Conservation (phyloP, 2,329 filamentous ascomycete genomes). For the Elsinoe arachidis region DNA sequence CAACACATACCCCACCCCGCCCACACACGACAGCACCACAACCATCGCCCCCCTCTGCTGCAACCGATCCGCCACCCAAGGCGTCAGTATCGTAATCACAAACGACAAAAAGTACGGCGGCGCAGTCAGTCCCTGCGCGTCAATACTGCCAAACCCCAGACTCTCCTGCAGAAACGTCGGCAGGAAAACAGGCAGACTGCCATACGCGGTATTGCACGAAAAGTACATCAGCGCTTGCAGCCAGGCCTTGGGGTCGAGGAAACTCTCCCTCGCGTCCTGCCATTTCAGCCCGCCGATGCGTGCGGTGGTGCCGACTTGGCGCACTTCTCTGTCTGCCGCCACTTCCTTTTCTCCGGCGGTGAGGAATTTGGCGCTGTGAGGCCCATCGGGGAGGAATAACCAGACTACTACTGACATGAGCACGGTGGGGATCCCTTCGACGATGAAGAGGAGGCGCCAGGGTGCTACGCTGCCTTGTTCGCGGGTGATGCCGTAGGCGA, state of each 20-base stretch:
- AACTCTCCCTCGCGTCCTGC: slow-evolving; percentile 39
- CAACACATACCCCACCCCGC: slow-evolving; percentile 55
- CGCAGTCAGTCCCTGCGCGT: slow-evolving; percentile 63
- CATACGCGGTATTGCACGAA: slow-evolving; percentile 56
- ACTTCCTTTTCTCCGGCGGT: slow-evolving; percentile 50
- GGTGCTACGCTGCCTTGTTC: slow-evolving; percentile 48
- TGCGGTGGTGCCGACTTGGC: slow-evolving; percentile 42
- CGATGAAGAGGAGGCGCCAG: slow-evolving; percentile 55
- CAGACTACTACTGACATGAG: slow-evolving; percentile 47
- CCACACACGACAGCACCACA: slow-evolving; percentile 47
- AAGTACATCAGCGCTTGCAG: slow-evolving; percentile 46
- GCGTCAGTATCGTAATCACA: slow-evolving; percentile 49
- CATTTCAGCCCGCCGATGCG: slow-evolving; percentile 35
- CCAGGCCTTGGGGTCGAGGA: slow-evolving; percentile 30
- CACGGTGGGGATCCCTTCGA: slow-evolving; percentile 56
- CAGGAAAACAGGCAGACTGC: slow-evolving; percentile 38
- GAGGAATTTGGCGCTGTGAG: slow-evolving; percentile 45
- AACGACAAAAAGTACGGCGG: slow-evolving; percentile 63
- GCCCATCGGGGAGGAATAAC: slow-evolving; percentile 45
- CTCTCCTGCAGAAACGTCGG: slow-evolving; percentile 34
- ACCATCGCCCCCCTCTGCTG: slow-evolving; percentile 57
- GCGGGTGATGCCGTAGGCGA: slow-evolving; percentile 56
- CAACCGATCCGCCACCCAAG: slow-evolving; percentile 56
- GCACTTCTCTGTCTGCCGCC: slow-evolving; percentile 45
- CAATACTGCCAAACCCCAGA: slow-evolving; percentile 60